Conservation (phyloP, 345 rosid genomes). For the Eucalyptus regnans region DNA sequence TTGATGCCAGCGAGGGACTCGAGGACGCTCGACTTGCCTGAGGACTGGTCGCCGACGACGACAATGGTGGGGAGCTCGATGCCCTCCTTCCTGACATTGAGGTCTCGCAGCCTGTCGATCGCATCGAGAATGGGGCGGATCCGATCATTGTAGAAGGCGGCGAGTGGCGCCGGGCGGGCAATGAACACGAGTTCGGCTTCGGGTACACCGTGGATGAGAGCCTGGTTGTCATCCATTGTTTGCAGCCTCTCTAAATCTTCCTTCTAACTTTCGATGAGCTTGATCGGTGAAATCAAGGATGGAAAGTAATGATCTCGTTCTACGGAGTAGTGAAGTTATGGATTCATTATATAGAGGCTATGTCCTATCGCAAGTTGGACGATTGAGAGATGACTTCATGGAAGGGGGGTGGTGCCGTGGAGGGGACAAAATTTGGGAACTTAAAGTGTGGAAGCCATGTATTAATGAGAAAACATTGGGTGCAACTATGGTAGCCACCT, state of each 20-base stretch:
- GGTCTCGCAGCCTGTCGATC: constrained; percentile 4
- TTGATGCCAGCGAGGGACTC: constrained; percentile 39
- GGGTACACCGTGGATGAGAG: not conserved
- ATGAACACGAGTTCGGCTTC: not conserved
- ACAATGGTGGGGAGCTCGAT: constrained; percentile 53
- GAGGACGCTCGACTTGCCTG: constrained; percentile 41
- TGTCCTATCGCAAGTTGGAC: no score
- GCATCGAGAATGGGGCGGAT: constrained; percentile 41
- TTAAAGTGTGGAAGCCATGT: no score
- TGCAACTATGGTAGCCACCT: no score
- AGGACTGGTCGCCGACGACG: constrained; percentile 43
- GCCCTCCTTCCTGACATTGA: constrained; percentile 31
- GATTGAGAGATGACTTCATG: no score
- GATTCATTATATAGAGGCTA: not conserved
- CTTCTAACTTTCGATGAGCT: not conserved
- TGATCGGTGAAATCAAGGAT: not conserved
- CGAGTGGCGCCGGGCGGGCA: not conserved
- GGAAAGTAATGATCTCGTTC: not conserved
- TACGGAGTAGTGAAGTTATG: not conserved
- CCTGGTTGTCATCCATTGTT: not conserved
- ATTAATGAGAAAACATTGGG: no score
- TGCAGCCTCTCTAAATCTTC: not conserved
- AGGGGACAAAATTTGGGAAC: no score
- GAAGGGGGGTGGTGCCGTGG: no score
- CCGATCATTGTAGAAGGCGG: constrained; percentile 23